phyloP scores from a whole-genome alignment of 1,284 basidiomycete species.

The Puccinia coronata region DNA sequence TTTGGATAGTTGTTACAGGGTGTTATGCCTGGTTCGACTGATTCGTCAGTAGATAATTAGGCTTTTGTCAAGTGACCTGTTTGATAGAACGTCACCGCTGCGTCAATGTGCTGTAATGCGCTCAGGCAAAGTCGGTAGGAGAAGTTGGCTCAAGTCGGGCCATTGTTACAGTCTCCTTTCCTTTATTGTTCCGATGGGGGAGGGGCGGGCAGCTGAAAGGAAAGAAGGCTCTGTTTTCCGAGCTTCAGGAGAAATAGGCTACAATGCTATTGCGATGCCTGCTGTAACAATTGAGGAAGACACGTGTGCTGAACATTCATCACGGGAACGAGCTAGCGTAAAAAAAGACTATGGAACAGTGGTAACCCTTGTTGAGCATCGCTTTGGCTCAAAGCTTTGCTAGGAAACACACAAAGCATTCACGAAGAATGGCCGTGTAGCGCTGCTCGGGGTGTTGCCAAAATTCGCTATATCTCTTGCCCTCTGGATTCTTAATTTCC shows the following conservation, averaged over 20 bases:
- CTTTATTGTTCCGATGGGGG: background rate
- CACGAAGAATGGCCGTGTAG: background rate
- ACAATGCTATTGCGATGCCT: background rate
- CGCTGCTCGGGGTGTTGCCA: background rate
- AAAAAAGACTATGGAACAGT: background rate
- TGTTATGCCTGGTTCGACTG: slow-evolving; percentile 10
- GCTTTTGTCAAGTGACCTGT: slow-evolving; percentile 8
- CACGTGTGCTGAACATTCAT: background rate
- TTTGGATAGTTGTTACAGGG: background rate
- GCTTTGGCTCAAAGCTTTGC: slow-evolving; percentile 12
- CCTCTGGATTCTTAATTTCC: background rate
- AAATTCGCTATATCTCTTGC: slow-evolving; percentile 12
- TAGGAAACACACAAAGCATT: background rate
- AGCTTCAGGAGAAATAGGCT: slow-evolving; percentile 7
- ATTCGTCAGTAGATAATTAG: slow-evolving; percentile 1
- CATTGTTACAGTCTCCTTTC: slow-evolving; percentile 5
- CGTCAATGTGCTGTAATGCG: background rate
- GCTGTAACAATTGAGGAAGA: background rate
- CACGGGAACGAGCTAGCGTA: background rate
- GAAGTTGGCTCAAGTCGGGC: background rate
- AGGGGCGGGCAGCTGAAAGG: background rate
- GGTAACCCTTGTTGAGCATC: background rate
- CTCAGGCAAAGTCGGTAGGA: slow-evolving; percentile 9
- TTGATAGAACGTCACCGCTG: background rate
- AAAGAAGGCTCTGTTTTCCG: background rate